Percentiles rank a stretch among this genome's conserved stretches.
phyloP scores from a whole-genome alignment of 1,139 yeast genomes.

The Groenewaldozyma auringiensis region DNA sequence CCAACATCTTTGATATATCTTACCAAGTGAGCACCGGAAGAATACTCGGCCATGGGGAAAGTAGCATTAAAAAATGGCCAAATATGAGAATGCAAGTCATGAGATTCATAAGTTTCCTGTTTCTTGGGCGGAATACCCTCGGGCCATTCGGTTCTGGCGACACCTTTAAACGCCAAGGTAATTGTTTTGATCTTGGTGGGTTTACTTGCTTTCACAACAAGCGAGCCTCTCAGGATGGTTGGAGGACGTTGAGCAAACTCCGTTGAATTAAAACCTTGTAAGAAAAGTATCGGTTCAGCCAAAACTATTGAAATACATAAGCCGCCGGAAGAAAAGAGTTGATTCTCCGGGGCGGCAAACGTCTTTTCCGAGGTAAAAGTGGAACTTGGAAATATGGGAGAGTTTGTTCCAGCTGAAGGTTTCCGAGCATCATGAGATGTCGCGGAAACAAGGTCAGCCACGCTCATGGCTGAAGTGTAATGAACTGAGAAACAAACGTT shows the following conservation, averaged over 20 bases:
- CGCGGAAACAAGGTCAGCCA: background rate
- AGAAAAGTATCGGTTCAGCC: conserved; percentile 71
- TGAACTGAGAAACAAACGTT: too few relatives aligned
- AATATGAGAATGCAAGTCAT: conserved; percentile 64
- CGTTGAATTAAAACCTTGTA: conserved; percentile 69
- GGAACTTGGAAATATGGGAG: conserved; percentile 7
- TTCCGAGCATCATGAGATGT: background rate
- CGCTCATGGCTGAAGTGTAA: background rate
- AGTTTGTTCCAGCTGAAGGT: conserved; percentile 5
- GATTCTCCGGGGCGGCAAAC: conserved; percentile 13
- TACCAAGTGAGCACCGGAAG: conserved; percentile 51
- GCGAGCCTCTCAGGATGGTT: conserved; percentile 73
- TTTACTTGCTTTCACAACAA: conserved; percentile 62
- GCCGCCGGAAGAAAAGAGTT: conserved; percentile 16
- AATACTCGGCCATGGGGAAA: conserved; percentile 31
- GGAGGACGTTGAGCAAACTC: conserved; percentile 72
- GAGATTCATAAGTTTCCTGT: conserved; percentile 53
- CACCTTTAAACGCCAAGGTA: conserved; percentile 60
- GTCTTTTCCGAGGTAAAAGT: conserved; percentile 8
- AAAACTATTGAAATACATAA: conserved; percentile 39
- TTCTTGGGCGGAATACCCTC: conserved; percentile 95
- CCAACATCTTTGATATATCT: conserved; percentile 25
- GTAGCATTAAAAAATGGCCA: conserved; percentile 78
- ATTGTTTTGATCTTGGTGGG: conserved; percentile 69
- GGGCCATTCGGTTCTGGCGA: conserved; percentile 90